Evolutionary conservation across 179 eudicot genomes (phyloP), one percentile per base, ranked within the genome.

Genomic region (Amaranthus tricolor): DNA sequence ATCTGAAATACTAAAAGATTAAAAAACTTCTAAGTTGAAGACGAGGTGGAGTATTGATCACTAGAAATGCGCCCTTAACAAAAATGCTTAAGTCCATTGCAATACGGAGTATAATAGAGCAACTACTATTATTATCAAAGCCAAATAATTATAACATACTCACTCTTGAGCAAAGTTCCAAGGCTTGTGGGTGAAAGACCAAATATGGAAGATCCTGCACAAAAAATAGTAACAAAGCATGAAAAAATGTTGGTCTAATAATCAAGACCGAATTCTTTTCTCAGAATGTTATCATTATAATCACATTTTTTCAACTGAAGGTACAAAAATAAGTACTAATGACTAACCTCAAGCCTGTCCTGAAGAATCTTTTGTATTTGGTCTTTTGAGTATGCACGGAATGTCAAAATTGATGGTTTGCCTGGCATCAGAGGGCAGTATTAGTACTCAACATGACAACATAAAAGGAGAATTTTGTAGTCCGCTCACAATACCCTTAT

Each of bases 131-230:
- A 48, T 20, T 15, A 55, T 48, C 17, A 70, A 61, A 43, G 17
- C 62, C 10, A 44, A 61, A 9, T 44, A 14, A 69, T 43, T 47
- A 73, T 31, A 62, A 20, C 68, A 68, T 65, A 78, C 99, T 87
- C 84, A 95, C 98, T 83, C 98, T 89, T 63, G 99, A 93, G 82
- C 99, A 95, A 50, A 91, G 95, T 77, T 93, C 99, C 81, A 95
- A 82, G 60, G 99, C 88, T 85, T 88, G 97, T 16, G 91, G 87
- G 84, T 95, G 97, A 79, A 95, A 95, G 66, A 84, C 90, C 12
- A 13, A 78, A 76, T 81, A 86, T 63, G 91, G 88, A 83, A 93
- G 90, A 68, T 74, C 90, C 98, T 93, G 88, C 17, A 62, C 63
- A 48, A 21, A 53, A 67, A 63, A 71, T 16, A 51, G 48, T 73